These are phyloP conservation scores for Pelargonium cotyledonis DNA, from an alignment of 441 rosid species.

Conservation along the genomic window DNA sequence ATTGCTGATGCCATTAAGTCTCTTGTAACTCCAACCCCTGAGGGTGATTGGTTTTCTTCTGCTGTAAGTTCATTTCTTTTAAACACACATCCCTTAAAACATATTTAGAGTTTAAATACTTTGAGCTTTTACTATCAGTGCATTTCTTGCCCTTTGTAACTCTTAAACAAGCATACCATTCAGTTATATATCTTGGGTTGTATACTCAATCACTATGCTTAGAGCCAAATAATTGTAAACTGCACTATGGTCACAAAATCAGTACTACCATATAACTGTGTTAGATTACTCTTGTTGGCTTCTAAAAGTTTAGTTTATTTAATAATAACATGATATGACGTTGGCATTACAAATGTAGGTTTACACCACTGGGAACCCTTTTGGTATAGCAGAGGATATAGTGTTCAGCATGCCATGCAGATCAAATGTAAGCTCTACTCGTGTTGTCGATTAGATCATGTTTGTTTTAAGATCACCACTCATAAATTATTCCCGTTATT, in stretches of 20 bases:
- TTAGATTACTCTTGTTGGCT: too few relatives aligned
- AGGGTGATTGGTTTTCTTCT: slow-evolving; percentile 95
- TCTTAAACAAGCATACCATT: too few relatives aligned
- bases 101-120: too few relatives aligned
- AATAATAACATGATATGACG: background rate
- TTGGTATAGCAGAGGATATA: slow-evolving; percentile 72
- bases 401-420: slow-evolving; percentile 98
- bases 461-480: background rate
- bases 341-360: slow-evolving; percentile 41
- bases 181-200: too few relatives aligned
- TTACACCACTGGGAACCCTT: slow-evolving; percentile 76
- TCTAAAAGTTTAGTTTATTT: too few relatives aligned
- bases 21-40: slow-evolving; percentile 75
- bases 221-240: background rate
- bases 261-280: background rate
- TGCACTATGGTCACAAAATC: background rate
- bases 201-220: background rate
- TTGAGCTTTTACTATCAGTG: too few relatives aligned
- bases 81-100: too few relatives aligned
- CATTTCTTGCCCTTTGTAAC: too few relatives aligned
- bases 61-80: slow-evolving; percentile 48
- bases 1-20: slow-evolving; percentile 86
- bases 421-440: slow-evolving; percentile 58
- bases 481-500: slow-evolving; percentile 7
- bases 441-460: background rate